phyloP scores from a whole-genome alignment of 441 rosid genomes.

The Lepidium campestre region DNA sequence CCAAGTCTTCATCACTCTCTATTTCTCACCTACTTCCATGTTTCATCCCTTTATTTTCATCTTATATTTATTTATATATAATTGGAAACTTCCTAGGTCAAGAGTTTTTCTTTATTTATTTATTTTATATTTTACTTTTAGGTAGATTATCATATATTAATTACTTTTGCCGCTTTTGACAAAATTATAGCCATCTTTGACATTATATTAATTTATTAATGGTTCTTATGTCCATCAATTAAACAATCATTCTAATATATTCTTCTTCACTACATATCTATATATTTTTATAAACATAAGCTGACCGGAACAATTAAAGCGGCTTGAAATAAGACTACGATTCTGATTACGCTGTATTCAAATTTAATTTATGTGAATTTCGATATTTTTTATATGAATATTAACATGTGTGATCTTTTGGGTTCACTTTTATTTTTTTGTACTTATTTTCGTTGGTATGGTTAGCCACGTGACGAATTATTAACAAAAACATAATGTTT shows the following conservation, averaged over 20 bases:
- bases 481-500: no score
- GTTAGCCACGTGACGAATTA: background rate
- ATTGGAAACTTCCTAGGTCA: conserved; percentile 21
- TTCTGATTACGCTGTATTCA: no score
- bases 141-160: conserved; percentile 2
- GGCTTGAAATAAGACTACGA: background rate
- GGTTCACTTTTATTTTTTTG: no score
- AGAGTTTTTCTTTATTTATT: background rate
- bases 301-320: background rate
- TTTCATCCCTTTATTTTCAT: conserved; percentile 8
- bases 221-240: conserved; percentile 2
- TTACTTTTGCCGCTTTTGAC: conserved; percentile 3
- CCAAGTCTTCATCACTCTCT: conserved; percentile 27
- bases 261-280: background rate
- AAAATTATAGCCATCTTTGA: conserved; percentile 21
- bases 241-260: background rate
- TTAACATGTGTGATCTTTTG: no score
- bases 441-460: background rate
- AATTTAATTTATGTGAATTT: no score
- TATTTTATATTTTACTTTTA: background rate
- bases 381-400: no score
- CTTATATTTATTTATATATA: conserved; percentile 2
- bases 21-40: conserved; percentile 23
- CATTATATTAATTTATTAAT: background rate
- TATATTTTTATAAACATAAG: background rate